Evolutionary conservation across 2,329 filamentous ascomycete genomes (phyloP).

Genomic region (Atkinsonella texensis): DNA sequence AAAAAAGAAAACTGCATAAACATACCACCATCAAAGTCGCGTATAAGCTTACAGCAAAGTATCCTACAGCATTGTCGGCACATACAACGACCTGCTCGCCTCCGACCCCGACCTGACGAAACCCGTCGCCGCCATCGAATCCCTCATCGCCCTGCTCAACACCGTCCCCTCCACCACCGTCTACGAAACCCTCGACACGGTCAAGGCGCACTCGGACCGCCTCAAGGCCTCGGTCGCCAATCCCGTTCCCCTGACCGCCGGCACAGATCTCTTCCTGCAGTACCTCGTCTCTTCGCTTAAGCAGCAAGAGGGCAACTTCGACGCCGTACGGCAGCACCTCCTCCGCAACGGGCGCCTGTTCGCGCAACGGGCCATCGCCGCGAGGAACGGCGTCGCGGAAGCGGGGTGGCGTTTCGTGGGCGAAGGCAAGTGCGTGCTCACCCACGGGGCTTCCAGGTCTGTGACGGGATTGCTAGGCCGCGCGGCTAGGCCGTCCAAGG

Average conservation of each 20-base stretch:
- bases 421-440: conserved; percentile 73
- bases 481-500: conserved; percentile 46
- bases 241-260: conserved; percentile 82
- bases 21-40: neutral
- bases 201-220: conserved; percentile 63
- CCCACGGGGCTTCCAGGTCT: conserved; percentile 77
- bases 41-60: neutral
- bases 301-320: conserved; percentile 50
- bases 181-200: conserved; percentile 81
- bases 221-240: conserved; percentile 74
- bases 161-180: conserved; percentile 73
- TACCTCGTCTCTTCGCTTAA: conserved; percentile 71
- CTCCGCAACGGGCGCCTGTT: conserved; percentile 79
- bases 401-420: conserved; percentile 68
- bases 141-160: conserved; percentile 75
- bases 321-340: conserved; percentile 70
- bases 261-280: conserved; percentile 89
- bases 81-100: conserved; percentile 41
- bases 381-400: conserved; percentile 69
- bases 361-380: conserved; percentile 74
- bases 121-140: conserved; percentile 88
- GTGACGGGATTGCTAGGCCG: conserved; percentile 66
- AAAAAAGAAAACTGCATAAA: too few species aligned
- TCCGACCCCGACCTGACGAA: conserved; percentile 80
- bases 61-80: conserved; percentile 38